Base-by-base conservation (phyloP, 495 filamentous ascomycete genomes). In the Xylaria longipes region DNA sequence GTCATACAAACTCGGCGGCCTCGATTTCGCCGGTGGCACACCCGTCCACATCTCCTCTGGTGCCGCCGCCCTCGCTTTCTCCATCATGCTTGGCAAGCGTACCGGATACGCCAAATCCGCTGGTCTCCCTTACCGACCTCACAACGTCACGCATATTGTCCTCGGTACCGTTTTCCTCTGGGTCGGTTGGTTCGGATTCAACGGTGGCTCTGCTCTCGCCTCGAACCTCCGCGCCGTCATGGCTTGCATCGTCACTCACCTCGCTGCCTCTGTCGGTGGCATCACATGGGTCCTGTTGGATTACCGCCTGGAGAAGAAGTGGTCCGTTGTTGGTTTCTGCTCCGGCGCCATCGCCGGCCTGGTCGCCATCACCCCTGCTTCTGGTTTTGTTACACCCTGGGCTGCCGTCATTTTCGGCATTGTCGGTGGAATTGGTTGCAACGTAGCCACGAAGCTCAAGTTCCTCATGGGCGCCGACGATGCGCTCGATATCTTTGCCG, bases 101-200 rank as follows among this genome's bases (percentile, higher is more conserved):
- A 88, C 91, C 64, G 91, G 92, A 6, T 91, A 94, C 77, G 89
- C 88, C 45, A 94, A 92, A 31, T 88, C 91, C 62, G 88, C 92
- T 75, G 80, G 83, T 56, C 86, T 94, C 63, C 93, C 93, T 71
- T 97, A 94, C 87, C 91, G 93, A 65, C 97, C 96, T 2, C 96
- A 99, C 89, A 99, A 98, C 84, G 95, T 98, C 75, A 98, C 96
- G 9, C 87, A 98, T 74, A 98, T 99, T 80, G 93, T 95, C 11
- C 91, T 99, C 75, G 96, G 96, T 60, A 98, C 96, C 11, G 88
- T 97, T 68, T 89, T 99, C 79, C 92, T 99, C 60, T 98, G 95
- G 95, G 97, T 98, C 79, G 96, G 96, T 76, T 98, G 97, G 96
- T 86, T 99, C 71, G 97, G 94, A 50, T 99, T 99, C 89, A 98